Base-by-base conservation (phyloP, 495 filamentous ascomycete species). In the Xylaria scruposa region DNA sequence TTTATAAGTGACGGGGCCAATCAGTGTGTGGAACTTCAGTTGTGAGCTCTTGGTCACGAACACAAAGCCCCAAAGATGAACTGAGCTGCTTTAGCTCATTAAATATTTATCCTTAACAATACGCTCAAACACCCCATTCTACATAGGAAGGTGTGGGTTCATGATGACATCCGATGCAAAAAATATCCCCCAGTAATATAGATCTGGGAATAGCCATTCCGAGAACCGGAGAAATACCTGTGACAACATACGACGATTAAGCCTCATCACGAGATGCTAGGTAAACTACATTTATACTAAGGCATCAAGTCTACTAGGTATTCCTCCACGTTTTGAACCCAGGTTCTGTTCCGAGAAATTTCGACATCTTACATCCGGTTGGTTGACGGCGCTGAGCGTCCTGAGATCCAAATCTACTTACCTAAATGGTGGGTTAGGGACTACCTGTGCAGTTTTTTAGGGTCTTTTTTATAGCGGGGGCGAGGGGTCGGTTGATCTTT, bases 401-500 rank as follows among this genome's bases (percentile, higher is more conserved):
- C 42, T 13, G 9, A 42, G 38, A 42, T 42, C 38, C 38, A 42
- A 42, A 38, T 6, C 8, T 38, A 38, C 7, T 38, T 8, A n/a
- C n/a, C n/a, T n/a, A n/a, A n/a, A n/a, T n/a, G n/a, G 36, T 38
- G 8, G 36, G 36, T 38, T 38, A 38, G 36, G 36, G 33, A 8
- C 8, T 38, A 38, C 36, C 36, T 38, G 36, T 8, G 36, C 36
- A 38, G 36, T 38, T 60, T 66, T 59, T 33, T 69, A 31, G 36
- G 46, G 60, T 13, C 60, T 17, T 63, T 63, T 61, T 40, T 38
- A 21, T 44, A 44, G 60, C 21, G 60, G 70, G 70, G 70, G 62
- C 29, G 70, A 65, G 69, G 70, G 70, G 70, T 60, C 62, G 38
- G 66, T 70, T 51, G 29, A 31, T 31, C n/a, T 54, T 62, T 66